phyloP scores from a whole-genome alignment of 1,139 yeast species.

The Yamadazyma aaseri region DNA sequence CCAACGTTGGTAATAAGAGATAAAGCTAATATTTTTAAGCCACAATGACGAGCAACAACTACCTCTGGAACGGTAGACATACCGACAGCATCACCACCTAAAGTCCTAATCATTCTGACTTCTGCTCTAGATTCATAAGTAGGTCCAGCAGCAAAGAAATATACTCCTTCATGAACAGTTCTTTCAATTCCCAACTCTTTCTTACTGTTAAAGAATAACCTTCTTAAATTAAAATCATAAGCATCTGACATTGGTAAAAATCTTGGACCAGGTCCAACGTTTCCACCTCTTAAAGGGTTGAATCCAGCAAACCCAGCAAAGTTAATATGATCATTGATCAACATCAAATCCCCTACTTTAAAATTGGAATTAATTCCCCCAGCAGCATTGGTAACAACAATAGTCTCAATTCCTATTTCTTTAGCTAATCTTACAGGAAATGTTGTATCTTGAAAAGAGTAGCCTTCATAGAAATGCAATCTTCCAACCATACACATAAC shows the following conservation, averaged over 20 bases:
- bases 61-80: constrained; percentile 99
- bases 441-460: constrained; percentile 73
- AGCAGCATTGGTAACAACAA: constrained; percentile 91
- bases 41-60: constrained; percentile 85
- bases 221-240: constrained; percentile 72
- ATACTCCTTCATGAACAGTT: constrained; percentile 79
- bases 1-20: constrained; percentile 86
- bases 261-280: constrained; percentile 79
- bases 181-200: constrained; percentile 53
- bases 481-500: constrained; percentile 95
- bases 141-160: constrained; percentile 87
- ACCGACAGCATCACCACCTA: constrained; percentile 95
- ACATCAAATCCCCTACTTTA: constrained; percentile 87
- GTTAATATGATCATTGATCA: constrained; percentile 84
- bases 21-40: constrained; percentile 76
- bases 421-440: constrained; percentile 82
- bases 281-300: constrained; percentile 88
- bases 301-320: constrained; percentile 87
- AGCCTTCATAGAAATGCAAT: constrained; percentile 90
- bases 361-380: constrained; percentile 75
- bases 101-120: constrained; percentile 63
- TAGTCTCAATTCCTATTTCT: constrained; percentile 54
- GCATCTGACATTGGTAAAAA: constrained; percentile 90
- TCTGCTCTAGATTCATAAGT: constrained; percentile 94
- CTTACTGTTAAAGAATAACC: constrained; percentile 52